Evolutionary conservation across 2,329 filamentous ascomycete species (phyloP), one percentile per base, ranked within the genome.

Genomic region (Talaromyces amestolkiae): DNA sequence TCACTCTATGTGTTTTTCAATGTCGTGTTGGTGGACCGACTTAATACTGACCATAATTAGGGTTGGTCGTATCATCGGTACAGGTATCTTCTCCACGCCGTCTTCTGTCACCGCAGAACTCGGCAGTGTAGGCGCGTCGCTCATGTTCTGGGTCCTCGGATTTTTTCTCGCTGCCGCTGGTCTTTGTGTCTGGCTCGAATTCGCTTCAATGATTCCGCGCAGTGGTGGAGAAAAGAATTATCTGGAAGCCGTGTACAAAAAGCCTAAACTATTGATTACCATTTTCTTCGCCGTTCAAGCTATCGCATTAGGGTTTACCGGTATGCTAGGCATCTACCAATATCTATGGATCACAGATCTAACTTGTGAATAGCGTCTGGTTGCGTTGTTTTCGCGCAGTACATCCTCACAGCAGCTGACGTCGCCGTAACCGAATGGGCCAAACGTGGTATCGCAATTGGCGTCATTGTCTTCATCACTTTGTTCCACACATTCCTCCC

Each of bases 81-180:
- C 80, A 10, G 77, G 82, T 67, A 76, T 85, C 27, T 87, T 86
- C 70, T 85, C 84, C 0, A 85, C 85, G 0, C 85, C 85, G 0
- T 82, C 82, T 1, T 83, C 84, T n/a, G 84, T 87, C 58, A 85
- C 85, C 65, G 78, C 80, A 8, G 81, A 82, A 1, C 82, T 84
- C 1, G 84, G 85, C 0, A 85, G 81, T 8, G 84, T 86, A 3
- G 85, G 85, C 2, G 80, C 85, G 53, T 78, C 81, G 8, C 73
- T 87, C 15, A 76, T 84, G 54, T 73, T 87, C 22, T 87, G 85
- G 85, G 78, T 85, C 1, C 73, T 86, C 10, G 85, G 83, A 37
- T 77, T 75, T 31, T 67, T 81, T 11, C 79, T 83, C 43, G 80
- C 80, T 0, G 79, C 79, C 62, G 80, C 80, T 54, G 81, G 82